Percentiles rank a stretch among this genome's conserved stretches.
Conservation (phyloP, 2,329 filamentous ascomycete species). For the Phymatotrichopsis omnivora region DNA sequence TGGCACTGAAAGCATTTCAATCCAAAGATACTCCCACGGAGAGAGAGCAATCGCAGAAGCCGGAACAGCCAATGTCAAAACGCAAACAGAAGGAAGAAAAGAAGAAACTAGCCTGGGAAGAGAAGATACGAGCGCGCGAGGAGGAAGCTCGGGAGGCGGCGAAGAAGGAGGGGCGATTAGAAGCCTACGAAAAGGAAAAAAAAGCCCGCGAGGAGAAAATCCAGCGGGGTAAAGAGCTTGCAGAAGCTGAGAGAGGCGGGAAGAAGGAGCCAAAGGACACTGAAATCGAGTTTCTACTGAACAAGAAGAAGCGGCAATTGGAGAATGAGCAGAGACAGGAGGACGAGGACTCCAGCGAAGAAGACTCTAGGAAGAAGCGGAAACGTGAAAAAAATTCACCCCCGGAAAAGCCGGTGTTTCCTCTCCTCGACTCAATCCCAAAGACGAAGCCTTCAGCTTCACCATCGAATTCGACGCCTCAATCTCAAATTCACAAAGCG, state of each 20-base stretch:
- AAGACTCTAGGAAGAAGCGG: constrained; percentile 1
- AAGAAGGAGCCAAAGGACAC: constrained; percentile 1
- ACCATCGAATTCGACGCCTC: background rate
- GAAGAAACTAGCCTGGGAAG: constrained; percentile 20
- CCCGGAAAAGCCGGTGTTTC: background rate
- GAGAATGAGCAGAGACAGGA: constrained; percentile 12
- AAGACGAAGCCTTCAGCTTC: too few species aligned
- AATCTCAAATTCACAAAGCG: constrained; percentile 7
- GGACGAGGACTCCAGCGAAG: background rate
- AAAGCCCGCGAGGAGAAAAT: constrained; percentile 6
- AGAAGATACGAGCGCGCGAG: constrained; percentile 10
- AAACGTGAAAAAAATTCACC: background rate
- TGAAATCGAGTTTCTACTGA: constrained; percentile 14
- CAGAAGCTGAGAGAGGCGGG: background rate
- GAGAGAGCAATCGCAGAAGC: background rate
- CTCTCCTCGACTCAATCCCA: too few species aligned
- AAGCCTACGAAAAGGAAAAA: constrained; percentile 3
- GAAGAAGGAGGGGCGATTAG: constrained; percentile 5
- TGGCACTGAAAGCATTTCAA: too few species aligned
- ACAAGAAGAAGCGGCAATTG: constrained; percentile 20
- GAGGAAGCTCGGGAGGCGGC: constrained; percentile 4
- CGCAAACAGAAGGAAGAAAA: constrained; percentile 19
- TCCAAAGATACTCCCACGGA: too few species aligned
- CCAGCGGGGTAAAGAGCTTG: background rate
- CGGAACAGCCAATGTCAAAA: constrained; percentile 5